Evolutionary conservation across 257 asterid species (phyloP).

Genomic region (Linderniella brevidens): DNA sequence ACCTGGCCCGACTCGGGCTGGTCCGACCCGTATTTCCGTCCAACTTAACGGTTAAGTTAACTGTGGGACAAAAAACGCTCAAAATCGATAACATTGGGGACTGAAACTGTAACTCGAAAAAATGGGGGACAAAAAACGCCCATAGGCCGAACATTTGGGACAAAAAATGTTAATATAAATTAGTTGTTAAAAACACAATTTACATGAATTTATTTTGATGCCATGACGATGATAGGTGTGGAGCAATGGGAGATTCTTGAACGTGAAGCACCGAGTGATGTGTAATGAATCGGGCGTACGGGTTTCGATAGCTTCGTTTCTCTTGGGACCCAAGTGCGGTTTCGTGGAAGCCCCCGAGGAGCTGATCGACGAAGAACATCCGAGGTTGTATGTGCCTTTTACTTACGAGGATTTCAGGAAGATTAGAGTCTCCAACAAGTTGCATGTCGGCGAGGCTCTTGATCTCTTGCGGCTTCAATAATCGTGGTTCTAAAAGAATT

Average conservation of each 20-base stretch:
- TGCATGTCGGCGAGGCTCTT: slow-evolving; percentile 21
- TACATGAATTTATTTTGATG: not conserved
- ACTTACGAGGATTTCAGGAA: slow-evolving; percentile 22
- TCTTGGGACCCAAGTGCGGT: slow-evolving; percentile 28
- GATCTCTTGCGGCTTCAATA: slow-evolving; percentile 11
- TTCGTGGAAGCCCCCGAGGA: slow-evolving; percentile 21
- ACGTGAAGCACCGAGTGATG: slow-evolving; percentile 43
- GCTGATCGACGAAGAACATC: slow-evolving; percentile 27
- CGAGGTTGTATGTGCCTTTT: slow-evolving; percentile 26
- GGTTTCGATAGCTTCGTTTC: slow-evolving; percentile 30
- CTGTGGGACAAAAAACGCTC: no score
- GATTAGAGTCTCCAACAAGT: slow-evolving; percentile 11
- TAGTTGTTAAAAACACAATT: no score
- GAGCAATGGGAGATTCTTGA: slow-evolving; percentile 54
- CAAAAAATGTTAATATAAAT: no score
- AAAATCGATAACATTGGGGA: no score
- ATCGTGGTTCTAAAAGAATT: no score
- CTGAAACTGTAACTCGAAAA: no score
- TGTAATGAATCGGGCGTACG: slow-evolving; percentile 30
- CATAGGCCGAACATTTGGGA: no score
- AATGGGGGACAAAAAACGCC: no score
- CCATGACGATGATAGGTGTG: slow-evolving; percentile 20
- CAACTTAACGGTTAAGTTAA: no score
- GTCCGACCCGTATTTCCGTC: no score
- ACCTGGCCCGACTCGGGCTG: no score